Conservation (phyloP, 2,329 filamentous ascomycete species). For the Penicillium occitanis region DNA sequence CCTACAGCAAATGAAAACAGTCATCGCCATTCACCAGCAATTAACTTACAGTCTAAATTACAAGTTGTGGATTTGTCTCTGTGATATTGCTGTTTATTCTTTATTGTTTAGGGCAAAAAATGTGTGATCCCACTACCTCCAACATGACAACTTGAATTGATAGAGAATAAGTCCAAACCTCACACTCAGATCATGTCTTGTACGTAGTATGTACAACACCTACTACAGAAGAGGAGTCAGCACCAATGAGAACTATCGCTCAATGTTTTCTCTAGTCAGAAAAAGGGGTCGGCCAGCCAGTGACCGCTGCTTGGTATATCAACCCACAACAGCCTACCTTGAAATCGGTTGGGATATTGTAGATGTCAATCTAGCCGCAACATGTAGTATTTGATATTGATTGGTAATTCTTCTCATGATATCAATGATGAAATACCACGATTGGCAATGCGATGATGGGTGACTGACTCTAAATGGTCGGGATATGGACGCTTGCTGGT, state of each 20-base stretch:
- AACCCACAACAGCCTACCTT: neutral
- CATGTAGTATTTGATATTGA: neutral
- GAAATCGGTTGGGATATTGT: neutral
- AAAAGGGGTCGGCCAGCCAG: slow-evolving; percentile 11
- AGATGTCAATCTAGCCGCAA: neutral
- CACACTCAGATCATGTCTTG: neutral
- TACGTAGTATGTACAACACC: neutral
- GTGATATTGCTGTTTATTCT: neutral
- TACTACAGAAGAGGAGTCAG: neutral
- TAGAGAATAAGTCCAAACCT: neutral
- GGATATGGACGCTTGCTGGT: no score
- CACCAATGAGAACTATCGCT: neutral
- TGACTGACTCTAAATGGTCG: neutral
- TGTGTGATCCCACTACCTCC: neutral
- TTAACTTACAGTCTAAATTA: neutral
- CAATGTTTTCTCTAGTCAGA: neutral
- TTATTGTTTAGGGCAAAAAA: neutral
- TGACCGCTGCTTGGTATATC: neutral
- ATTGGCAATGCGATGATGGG: neutral
- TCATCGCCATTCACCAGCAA: neutral
- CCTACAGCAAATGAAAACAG: neutral
- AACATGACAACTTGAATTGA: neutral
- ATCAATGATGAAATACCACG: neutral
- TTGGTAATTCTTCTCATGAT: neutral
- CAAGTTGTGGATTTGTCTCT: neutral